These are phyloP conservation scores for Cryptococcus wingfieldii DNA, from an alignment of 1,284 basidiomycete genomes.

Conservation along the genomic window DNA sequence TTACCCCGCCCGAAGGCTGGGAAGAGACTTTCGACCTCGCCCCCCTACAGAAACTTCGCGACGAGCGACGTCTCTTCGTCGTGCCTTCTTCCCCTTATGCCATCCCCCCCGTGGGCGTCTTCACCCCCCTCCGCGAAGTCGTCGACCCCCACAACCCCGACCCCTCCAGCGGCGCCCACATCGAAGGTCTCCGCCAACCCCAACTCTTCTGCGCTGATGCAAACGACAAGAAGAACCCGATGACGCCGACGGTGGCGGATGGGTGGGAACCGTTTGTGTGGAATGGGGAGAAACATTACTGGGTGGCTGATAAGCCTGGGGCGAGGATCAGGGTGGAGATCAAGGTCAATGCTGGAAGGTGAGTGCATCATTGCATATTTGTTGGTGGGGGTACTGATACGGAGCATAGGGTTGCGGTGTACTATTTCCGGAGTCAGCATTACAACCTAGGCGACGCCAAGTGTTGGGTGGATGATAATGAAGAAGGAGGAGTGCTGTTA, in stretches of 20 bases:
- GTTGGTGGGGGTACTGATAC: slow-evolving; percentile 8
- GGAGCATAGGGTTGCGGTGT: slow-evolving; percentile 42
- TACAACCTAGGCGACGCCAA: slow-evolving; percentile 47
- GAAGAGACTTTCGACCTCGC: slow-evolving; percentile 33
- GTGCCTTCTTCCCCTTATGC: slow-evolving; percentile 36
- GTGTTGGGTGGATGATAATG: slow-evolving; percentile 51
- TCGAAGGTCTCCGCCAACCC: slow-evolving; percentile 38
- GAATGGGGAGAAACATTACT: slow-evolving; percentile 49
- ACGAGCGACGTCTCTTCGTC: slow-evolving; percentile 37
- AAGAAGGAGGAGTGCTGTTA: slow-evolving; percentile 37
- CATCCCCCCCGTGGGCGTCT: slow-evolving; percentile 35
- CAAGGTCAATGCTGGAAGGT: slow-evolving; percentile 42
- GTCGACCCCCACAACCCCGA: slow-evolving; percentile 32
- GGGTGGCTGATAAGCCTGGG: slow-evolving; percentile 38
- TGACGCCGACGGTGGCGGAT: slow-evolving; percentile 34
- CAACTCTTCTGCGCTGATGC: slow-evolving; percentile 47
- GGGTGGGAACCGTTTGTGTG: slow-evolving; percentile 45
- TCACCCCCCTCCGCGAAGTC: slow-evolving; percentile 40
- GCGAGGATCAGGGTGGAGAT: slow-evolving; percentile 45
- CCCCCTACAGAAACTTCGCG: slow-evolving; percentile 21
- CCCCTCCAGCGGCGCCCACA: slow-evolving; percentile 23
- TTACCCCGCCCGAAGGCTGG: slow-evolving; percentile 36
- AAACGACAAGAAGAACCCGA: slow-evolving; percentile 41
- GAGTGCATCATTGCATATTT: slow-evolving; percentile 13
- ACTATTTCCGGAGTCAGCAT: slow-evolving; percentile 47